These are phyloP conservation scores for Yamadazyma insecticola DNA, from an alignment of 805 yeast species.

Conservation along the genomic window DNA sequence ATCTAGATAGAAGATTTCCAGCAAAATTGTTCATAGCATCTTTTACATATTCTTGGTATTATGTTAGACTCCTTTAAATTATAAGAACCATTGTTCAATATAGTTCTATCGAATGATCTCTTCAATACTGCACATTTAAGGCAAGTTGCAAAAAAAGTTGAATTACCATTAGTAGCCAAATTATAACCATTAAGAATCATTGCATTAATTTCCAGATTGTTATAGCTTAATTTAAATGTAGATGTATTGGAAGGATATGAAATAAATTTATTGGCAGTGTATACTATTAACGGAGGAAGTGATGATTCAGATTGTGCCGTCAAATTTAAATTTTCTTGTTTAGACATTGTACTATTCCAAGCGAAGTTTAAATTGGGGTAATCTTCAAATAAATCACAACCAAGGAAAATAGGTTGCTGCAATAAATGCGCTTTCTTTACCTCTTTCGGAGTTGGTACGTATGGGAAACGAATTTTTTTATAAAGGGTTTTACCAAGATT, in stretches of 20 bases:
- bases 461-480: too few relatives aligned
- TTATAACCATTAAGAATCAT: constrained; percentile 52
- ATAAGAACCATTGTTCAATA: not conserved
- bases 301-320: too few relatives aligned
- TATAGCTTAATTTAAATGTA: constrained; percentile 53
- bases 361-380: constrained; percentile 19
- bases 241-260: constrained; percentile 49
- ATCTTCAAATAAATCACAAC: constrained; percentile 35
- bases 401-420: constrained; percentile 38
- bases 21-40: constrained; percentile 11
- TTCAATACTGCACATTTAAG: constrained; percentile 55
- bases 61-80: too few relatives aligned
- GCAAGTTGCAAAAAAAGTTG: constrained; percentile 42
- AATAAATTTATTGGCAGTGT: constrained; percentile 42
- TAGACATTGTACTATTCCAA: too few relatives aligned
- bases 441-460: constrained; percentile 26
- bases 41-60: constrained; percentile 11
- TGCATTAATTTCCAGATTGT: constrained; percentile 33
- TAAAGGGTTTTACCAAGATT: too few relatives aligned
- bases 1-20: too few relatives aligned
- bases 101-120: constrained; percentile 41
- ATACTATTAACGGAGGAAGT: constrained; percentile 54
- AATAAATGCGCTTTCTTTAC: too few relatives aligned
- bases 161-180: constrained; percentile 44
- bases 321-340: too few relatives aligned